Evolutionary conservation across 495 filamentous ascomycete species (phyloP), one percentile per base, ranked within the genome.

Genomic region (Trichoderma erinaceum): DNA sequence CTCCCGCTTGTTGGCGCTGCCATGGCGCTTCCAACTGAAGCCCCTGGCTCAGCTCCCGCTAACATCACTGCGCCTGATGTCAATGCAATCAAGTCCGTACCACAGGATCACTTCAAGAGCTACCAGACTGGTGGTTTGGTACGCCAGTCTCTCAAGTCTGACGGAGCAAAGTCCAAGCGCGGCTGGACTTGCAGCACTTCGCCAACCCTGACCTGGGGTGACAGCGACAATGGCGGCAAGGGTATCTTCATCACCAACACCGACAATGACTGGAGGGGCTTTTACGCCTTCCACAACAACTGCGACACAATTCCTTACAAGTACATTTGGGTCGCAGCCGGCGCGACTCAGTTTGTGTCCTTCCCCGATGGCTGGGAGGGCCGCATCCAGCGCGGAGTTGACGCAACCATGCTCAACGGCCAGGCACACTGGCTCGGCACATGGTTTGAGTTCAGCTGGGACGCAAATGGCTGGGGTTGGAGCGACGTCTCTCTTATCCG

Each of bases 401-500:
- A 72, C 48, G 11, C 11, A 6, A 56, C 46, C 21, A 73, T 69
- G 27, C 69, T 75, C 27, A 68, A 70, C 68, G 73, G 73, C 0
- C 2, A 66, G 15, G 50, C 73, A 6, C 73, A 74, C 43, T 13
- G 23, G 8, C 67, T 75, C 4, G 72, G 68, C 15, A 72, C 73
- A 4, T 75, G 73, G 73, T 68, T 73, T 69, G 78, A 78, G 67
- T 63, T 74, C 52, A 71, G 71, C 41, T 58, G 67, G 3, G 72
- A 74, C 58, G 68, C 73, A 13, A 73, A 75, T 64, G 76, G 73
- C 68, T 73, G 75, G 58, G 73, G 71, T 35, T 78, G 76, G 66
- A 61, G 70, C 32, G 72, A 76, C 21, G 70, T 75, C 10, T 72
- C 70, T 63, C 65, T 73, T 46, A 75, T 75, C 43, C 70, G 73